phyloP scores from a whole-genome alignment of 306 rosid species.

The Lathyrus tuberosus region DNA sequence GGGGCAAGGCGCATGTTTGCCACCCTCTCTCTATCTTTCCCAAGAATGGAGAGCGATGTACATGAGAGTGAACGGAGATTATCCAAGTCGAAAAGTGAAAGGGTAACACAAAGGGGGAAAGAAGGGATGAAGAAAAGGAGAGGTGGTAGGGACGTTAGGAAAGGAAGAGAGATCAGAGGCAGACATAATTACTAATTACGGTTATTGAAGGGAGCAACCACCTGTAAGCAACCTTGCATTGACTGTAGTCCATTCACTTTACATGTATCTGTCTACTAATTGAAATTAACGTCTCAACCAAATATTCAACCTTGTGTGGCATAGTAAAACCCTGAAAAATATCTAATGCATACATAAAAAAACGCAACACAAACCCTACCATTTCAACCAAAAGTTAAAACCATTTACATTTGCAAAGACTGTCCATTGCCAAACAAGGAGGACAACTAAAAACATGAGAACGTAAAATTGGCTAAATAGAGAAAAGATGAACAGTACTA shows the following conservation, averaged over 20 bases:
- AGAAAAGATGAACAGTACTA: conserved; percentile 43
- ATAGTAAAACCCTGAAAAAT: conserved; percentile 23
- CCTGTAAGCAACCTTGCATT: background rate
- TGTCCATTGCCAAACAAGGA: conserved; percentile 39
- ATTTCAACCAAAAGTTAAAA: conserved; percentile 22
- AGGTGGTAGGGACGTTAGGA: background rate
- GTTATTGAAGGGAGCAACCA: background rate
- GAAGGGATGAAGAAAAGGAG: background rate
- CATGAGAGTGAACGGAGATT: background rate
- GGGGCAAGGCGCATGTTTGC: too few relatives aligned
- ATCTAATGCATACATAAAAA: conserved; percentile 29
- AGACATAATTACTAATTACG: background rate
- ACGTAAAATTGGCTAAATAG: conserved; percentile 46
- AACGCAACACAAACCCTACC: conserved; percentile 38
- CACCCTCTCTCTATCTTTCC: too few relatives aligned
- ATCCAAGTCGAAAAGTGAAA: background rate
- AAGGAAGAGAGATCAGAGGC: background rate
- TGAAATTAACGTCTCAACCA: background rate
- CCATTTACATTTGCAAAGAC: conserved; percentile 54
- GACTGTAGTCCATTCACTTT: background rate
- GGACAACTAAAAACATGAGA: conserved; percentile 39
- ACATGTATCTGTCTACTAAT: background rate
- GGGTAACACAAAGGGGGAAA: background rate
- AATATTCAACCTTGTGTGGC: conserved; percentile 5
- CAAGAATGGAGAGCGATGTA: background rate